These are phyloP conservation scores for Eucalyptus coolabah DNA, from an alignment of 345 rosid genomes.

Conservation along the genomic window DNA sequence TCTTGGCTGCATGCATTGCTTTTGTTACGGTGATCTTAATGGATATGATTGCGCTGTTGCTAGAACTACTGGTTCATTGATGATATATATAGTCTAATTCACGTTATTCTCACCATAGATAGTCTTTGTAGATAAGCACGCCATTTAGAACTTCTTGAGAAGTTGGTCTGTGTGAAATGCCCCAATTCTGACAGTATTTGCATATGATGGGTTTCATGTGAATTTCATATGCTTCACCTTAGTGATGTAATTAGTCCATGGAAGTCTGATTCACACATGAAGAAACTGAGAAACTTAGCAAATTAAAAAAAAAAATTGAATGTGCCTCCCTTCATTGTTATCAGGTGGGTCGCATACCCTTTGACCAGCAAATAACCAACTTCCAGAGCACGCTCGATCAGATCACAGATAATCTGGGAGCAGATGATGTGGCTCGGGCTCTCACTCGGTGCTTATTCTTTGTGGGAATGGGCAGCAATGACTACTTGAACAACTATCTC, in stretches of 20 bases:
- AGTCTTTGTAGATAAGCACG: background rate
- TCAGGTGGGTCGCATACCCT: conserved; percentile 90
- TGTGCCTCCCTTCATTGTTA: background rate
- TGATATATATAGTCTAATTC: background rate
- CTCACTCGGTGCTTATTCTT: conserved; percentile 57
- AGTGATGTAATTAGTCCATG: background rate
- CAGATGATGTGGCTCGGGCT: conserved; percentile 31
- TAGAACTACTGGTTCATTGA: background rate
- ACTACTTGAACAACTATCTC: conserved; percentile 87
- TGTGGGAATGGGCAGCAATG: conserved; percentile 97
- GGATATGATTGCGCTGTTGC: background rate
- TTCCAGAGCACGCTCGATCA: conserved; percentile 73
- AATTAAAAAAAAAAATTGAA: background rate
- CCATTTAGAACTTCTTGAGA: background rate
- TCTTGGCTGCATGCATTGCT: background rate
- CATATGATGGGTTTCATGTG: background rate
- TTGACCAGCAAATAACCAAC: conserved; percentile 67
- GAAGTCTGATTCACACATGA: background rate
- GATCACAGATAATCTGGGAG: conserved; percentile 45
- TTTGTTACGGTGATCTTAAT: background rate
- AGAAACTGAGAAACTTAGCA: background rate
- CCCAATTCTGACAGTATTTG: background rate
- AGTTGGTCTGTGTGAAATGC: background rate
- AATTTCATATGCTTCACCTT: background rate
- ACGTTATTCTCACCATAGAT: background rate